Conservation (phyloP, 2,329 filamentous ascomycete genomes). For the Talaromyces sp. region DNA sequence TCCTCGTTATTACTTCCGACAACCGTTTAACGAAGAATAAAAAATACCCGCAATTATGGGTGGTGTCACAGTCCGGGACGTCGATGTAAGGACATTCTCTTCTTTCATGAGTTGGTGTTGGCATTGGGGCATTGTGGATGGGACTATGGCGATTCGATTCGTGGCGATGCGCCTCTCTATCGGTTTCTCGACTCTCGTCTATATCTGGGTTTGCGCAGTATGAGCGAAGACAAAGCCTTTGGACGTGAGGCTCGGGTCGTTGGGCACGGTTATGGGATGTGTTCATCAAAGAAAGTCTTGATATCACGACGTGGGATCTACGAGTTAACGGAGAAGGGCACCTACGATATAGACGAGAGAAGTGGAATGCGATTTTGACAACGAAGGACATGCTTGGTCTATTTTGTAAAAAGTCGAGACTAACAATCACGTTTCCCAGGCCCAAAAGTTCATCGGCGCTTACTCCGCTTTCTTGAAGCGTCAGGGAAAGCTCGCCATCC, state of each 20-base stretch:
- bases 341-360: conserved; percentile 10
- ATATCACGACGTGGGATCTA: neutral
- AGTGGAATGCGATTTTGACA: neutral
- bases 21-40: conserved; percentile 23
- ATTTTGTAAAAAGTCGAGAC: neutral
- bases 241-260: neutral
- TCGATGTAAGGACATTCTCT: conserved; percentile 51
- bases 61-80: conserved; percentile 65
- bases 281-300: neutral
- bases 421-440: conserved; percentile 39
- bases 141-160: neutral
- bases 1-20: conserved; percentile 25
- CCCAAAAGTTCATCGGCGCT: conserved; percentile 65
- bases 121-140: neutral
- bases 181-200: neutral
- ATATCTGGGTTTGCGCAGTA: conserved; percentile 5
- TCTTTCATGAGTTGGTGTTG: conserved; percentile 17
- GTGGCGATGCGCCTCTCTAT: neutral
- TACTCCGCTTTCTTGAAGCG: conserved; percentile 69
- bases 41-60: conserved; percentile 56
- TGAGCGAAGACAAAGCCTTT: neutral
- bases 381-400: neutral
- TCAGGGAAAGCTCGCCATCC: conserved; percentile 67
- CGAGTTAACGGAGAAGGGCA: conserved; percentile 20
- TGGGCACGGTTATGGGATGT: neutral